phyloP scores from a whole-genome alignment of 192 early-diverging fungal genomes.

The Cetraspora pellucida region DNA sequence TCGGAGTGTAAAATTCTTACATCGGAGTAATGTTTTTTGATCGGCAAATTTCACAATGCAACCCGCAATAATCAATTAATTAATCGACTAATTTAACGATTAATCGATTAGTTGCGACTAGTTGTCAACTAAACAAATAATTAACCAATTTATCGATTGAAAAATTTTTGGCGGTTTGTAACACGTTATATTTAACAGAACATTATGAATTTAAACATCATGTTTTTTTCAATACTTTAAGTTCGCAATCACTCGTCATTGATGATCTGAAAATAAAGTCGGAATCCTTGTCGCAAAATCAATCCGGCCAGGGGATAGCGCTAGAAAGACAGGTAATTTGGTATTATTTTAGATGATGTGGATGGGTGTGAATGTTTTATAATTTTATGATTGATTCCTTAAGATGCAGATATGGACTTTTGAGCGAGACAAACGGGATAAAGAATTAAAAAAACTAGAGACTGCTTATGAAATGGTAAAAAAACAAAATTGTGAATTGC shows the following conservation, averaged over 20 bases:
- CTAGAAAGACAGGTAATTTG: neutral
- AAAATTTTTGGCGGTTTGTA: too few species aligned
- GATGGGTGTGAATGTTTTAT: neutral
- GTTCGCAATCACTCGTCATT: constrained; percentile 40
- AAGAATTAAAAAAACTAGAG: neutral
- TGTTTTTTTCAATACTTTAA: neutral
- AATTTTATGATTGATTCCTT: neutral
- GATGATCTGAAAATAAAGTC: constrained; percentile 46
- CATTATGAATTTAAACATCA: neutral
- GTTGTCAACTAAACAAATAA: too few species aligned
- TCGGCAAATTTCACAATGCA: too few species aligned
- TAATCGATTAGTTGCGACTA: too few species aligned
- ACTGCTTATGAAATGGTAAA: constrained; percentile 13
- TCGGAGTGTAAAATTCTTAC: too few species aligned
- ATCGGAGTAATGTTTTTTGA: too few species aligned
- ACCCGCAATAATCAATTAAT: too few species aligned
- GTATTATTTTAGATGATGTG: neutral
- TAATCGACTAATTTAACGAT: too few species aligned
- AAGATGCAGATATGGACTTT: constrained; percentile 12
- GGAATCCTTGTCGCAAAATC: neutral
- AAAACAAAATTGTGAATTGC: constrained; percentile 19
- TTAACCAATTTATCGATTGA: too few species aligned
- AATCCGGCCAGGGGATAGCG: neutral
- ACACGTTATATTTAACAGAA: neutral
- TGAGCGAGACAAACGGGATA: constrained; percentile 21